Percentiles rank a stretch among this genome's conserved stretches.
Conservation (phyloP, 73 alveolate species). For the Paramecium sexaurelia region DNA sequence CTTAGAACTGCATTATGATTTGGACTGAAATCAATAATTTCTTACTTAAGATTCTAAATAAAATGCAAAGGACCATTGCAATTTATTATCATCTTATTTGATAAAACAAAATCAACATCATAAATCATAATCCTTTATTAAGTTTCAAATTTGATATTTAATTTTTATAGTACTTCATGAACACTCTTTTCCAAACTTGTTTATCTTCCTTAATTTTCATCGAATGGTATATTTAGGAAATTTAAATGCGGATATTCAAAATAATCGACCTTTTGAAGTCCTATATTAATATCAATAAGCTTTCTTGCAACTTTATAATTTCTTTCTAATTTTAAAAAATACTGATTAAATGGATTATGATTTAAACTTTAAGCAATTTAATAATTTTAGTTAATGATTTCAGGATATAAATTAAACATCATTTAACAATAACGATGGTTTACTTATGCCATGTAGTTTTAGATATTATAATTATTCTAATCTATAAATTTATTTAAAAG, state of each 20-base stretch:
- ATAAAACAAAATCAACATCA: neutral
- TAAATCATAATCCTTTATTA: neutral
- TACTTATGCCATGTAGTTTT: neutral
- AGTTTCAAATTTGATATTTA: neutral
- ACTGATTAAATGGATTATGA: neutral
- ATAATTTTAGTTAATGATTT: neutral
- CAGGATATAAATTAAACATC: neutral
- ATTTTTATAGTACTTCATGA: neutral
- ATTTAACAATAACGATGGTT: neutral
- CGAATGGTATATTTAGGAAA: neutral
- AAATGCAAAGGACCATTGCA: conserved; percentile 44
- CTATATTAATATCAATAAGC: neutral
- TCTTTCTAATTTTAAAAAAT: neutral
- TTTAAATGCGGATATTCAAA: neutral
- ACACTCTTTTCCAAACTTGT: neutral
- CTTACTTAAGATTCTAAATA: neutral
- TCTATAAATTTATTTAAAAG: neutral
- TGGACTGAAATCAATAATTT: neutral
- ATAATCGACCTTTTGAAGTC: neutral
- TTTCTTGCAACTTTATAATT: neutral
- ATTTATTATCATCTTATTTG: neutral
- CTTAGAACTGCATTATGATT: neutral
- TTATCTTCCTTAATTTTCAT: neutral
- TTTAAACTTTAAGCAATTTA: neutral
- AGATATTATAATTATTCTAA: neutral